Conservation (phyloP, 1,284 basidiomycete species). For the Pseudomicrostroma phylloplanum region DNA sequence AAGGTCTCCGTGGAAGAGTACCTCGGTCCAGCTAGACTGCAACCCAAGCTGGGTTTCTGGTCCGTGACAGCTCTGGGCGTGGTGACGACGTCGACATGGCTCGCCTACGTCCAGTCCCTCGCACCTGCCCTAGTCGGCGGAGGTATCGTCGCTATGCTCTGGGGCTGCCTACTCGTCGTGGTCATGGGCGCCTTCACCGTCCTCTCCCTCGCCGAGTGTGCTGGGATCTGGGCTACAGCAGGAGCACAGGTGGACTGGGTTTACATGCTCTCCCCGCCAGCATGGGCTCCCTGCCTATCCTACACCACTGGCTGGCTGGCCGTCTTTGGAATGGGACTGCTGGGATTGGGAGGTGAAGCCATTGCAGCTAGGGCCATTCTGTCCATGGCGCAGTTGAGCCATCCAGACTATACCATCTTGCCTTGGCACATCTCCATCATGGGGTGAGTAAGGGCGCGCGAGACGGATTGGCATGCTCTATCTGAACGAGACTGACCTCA, state of each 20-base stretch:
- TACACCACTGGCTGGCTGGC: conserved; percentile 19
- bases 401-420: conserved; percentile 10
- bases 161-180: not conserved
- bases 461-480: no score
- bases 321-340: conserved; percentile 17
- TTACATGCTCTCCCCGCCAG: not conserved
- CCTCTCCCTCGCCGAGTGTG: not conserved
- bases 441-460: conserved; percentile 7
- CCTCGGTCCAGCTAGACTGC: not conserved
- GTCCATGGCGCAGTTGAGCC: conserved; percentile 20
- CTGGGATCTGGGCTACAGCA: not conserved
- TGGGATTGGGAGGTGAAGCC: conserved; percentile 15
- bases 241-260: conserved; percentile 1
- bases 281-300: not conserved
- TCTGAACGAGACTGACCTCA: no score
- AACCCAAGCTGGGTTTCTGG: conserved; percentile 2
- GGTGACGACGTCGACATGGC: not conserved
- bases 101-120: not conserved
- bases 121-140: not conserved
- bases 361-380: conserved; percentile 18
- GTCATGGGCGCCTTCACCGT: not conserved
- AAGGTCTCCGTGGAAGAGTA: not conserved
- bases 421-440: conserved; percentile 9
- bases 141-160: not conserved
- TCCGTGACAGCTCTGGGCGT: not conserved